Evolutionary conservation across 352 stramenopile genomes (phyloP), one percentile per base, ranked within the genome.

Genomic region (Globisporangium lucens): DNA sequence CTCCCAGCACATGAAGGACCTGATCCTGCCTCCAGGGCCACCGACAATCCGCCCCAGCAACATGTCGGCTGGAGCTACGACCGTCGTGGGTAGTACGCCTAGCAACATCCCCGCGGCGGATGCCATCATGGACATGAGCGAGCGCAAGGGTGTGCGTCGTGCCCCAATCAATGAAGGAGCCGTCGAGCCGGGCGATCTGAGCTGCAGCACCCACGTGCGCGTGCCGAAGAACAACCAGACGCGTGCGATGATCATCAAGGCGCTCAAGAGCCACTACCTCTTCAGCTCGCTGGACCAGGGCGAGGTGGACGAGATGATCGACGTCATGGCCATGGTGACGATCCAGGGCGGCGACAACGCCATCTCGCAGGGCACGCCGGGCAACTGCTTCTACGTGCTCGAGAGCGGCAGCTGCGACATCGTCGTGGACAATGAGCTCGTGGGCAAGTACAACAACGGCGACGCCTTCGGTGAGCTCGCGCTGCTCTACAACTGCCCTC

Each of bases 391-490:
- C 68, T 99, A 97, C 76, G 89, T 99, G 35, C 85, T 99, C 24
- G 78, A 97, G 66, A 95, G 82, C 74, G 97, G 97, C 20, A 69
- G 81, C 43, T 92, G 97, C 61, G 87, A 91, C 63, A 94, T 97
- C 68, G 68, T 89, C 29, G 83, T 96, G n/a, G 79, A 95, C 61
- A 72, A 76, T 7, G 83, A 91, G 49, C 82, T 97, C 15, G 80
- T 93, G 29, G 88, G 85, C 51, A 85, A 82, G 62, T 89, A 98
- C 70, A 67, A 67, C n/a, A 88, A 83, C 47, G 86, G 88, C 0
- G 78, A 91, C 41, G 85, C 90, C 0, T 99, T 99, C 73, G 97
- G 97, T 24, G 97, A 99, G 79, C 80, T 99, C n/a, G 96, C 96
- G 12, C 72, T 99, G 62, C 89, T 99, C 69, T 99, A 99, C 85